Base-by-base conservation (phyloP, 2,329 filamentous ascomycete genomes). In the Colletotrichum chlorophyti region DNA sequence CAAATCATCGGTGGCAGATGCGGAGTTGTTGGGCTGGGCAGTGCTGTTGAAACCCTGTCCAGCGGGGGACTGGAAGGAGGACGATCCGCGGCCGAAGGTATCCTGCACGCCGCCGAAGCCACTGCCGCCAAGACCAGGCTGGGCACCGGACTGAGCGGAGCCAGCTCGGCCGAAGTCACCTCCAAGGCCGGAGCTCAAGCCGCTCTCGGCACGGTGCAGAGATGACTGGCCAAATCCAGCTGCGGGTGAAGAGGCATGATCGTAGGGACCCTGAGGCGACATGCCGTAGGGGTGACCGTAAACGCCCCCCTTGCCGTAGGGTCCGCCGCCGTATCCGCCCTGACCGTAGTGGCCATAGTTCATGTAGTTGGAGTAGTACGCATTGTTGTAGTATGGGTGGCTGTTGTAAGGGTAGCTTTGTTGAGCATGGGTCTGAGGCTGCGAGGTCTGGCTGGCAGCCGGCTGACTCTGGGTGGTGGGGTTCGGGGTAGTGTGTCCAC, bases 401-500 rank as follows among this genome's bases (percentile, higher is more conserved):
- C 72, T 79, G 67, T 78, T 79, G 65, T 80, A 80, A 35, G 79
- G 78, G 67, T 84, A 85, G 62, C 77, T 71, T 52, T 73, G 75
- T 66, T 82, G 80, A 38, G 71, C 73, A 58, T 78, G 75, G 23
- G 75, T 71, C 65, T 79, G 77, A 15, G 74, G 76, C 69, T 79
- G 78, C 50, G 76, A 73, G 42, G 72, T 72, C 37, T 76, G 77
- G n/a, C 66, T 72, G 26, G 70, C 73, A 55, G 70, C 74, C 65
- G 77, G 74, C 66, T 84, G 83, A 42, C 76, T 77, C 69, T 84
- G 83, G 10, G 77, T 76, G 35, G 88, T 82, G 24, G 93, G 93
- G 77, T 96, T 95, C 31, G 94, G 93, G 3, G 93, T 97, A 68
- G 90, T 94, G 73, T 95, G 90, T 40, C 93, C 94, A 71, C 92